A percentile compares a stretch with the other conserved stretches of the same genome.
These are phyloP conservation scores for Rhodotorula sp. DNA, from an alignment of 1,284 basidiomycete species.

Conservation along the genomic window DNA sequence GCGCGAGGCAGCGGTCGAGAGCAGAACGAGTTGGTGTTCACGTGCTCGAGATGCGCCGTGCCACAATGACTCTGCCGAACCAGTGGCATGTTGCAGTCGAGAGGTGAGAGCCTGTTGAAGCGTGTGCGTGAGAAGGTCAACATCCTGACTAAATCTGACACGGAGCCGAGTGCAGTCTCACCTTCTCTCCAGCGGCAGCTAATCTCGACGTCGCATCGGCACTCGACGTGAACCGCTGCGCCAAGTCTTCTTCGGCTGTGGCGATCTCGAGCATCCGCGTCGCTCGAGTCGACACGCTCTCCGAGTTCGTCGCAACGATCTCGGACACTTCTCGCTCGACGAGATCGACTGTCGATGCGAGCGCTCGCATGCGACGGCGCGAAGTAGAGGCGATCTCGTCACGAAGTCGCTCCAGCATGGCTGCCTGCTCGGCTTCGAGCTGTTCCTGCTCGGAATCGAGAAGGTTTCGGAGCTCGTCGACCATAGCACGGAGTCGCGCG, in stretches of 20 bases:
- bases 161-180: not conserved
- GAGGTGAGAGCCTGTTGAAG: not conserved
- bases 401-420: slow-evolving; percentile 1
- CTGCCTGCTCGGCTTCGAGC: slow-evolving; percentile 2
- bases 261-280: not conserved
- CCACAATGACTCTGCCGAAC: not conserved
- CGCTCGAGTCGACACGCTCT: not conserved
- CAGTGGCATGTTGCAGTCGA: not conserved
- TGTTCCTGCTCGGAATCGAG: not conserved
- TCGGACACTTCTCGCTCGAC: not conserved
- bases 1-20: not conserved
- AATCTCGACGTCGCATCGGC: not conserved
- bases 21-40: not conserved
- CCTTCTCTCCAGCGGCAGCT: not conserved
- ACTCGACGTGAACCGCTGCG: not conserved
- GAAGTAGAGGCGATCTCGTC: not conserved
- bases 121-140: not conserved
- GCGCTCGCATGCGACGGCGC: not conserved
- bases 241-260: not conserved
- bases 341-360: not conserved
- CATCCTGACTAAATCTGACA: not conserved
- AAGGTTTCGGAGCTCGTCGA: not conserved
- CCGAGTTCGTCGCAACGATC: not conserved
- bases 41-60: not conserved
- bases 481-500: slow-evolving; percentile 10